Conservation (phyloP, 495 filamentous ascomycete genomes). For the Neurospora sp. region DNA sequence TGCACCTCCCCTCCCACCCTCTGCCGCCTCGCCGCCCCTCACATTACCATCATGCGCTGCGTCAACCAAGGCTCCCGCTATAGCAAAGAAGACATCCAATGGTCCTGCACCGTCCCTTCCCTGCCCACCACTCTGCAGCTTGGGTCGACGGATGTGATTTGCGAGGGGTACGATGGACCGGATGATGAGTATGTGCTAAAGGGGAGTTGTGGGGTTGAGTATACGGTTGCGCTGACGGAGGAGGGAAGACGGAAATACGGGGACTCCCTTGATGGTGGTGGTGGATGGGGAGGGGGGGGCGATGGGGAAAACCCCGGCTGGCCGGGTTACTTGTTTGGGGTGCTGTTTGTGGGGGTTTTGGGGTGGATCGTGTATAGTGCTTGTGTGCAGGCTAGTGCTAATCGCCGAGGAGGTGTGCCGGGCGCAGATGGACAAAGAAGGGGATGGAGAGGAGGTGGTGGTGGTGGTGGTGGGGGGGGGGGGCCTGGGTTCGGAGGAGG, state of each 20-base stretch:
- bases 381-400: slow-evolving; percentile 14
- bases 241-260: slow-evolving; percentile 32
- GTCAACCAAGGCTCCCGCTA: slow-evolving; percentile 69
- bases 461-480: slow-evolving; percentile 20
- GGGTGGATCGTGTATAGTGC: slow-evolving; percentile 43
- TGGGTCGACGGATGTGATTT: slow-evolving; percentile 81
- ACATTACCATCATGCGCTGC: slow-evolving; percentile 75
- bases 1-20: slow-evolving; percentile 64
- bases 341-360: slow-evolving; percentile 34
- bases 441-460: slow-evolving; percentile 16
- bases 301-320: slow-evolving; percentile 3
- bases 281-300: background rate
- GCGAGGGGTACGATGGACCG: slow-evolving; percentile 71
- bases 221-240: slow-evolving; percentile 71
- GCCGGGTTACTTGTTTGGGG: slow-evolving; percentile 18
- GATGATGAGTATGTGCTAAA: slow-evolving; percentile 78
- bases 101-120: slow-evolving; percentile 67
- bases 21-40: slow-evolving; percentile 47
- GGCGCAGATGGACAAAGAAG: slow-evolving; percentile 4
- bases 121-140: slow-evolving; percentile 81
- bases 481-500: slow-evolving; percentile 38
- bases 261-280: background rate
- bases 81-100: slow-evolving; percentile 63
- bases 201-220: slow-evolving; percentile 90
- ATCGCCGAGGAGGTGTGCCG: background rate